Percentiles rank a stretch among this genome's conserved stretches.
Conservation (phyloP, 345 rosid species). For the Lumnitzera littorea region DNA sequence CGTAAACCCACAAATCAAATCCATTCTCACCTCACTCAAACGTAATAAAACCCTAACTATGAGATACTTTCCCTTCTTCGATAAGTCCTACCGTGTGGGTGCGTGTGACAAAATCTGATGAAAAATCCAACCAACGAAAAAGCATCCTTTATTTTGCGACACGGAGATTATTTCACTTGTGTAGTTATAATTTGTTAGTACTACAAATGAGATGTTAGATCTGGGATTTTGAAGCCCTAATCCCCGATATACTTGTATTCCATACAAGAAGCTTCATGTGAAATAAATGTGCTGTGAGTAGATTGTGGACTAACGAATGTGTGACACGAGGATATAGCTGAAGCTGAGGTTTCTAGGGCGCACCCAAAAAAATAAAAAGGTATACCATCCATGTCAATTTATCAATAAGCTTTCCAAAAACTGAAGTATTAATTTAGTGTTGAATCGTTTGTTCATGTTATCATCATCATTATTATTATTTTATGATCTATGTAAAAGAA, state of each 20-base stretch:
- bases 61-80: constrained; percentile 2
- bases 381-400: not conserved
- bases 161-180: not conserved
- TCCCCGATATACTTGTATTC: not conserved
- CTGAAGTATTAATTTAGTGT: too few relatives aligned
- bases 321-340: constrained; percentile 16
- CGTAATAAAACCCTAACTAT: not conserved
- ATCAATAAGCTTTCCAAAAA: not conserved
- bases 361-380: too few relatives aligned
- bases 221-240: constrained; percentile 12
- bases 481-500: too few relatives aligned
- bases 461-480: too few relatives aligned
- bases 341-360: too few relatives aligned
- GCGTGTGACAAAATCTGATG: too few relatives aligned
- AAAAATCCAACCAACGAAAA: too few relatives aligned
- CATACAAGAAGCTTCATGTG: constrained; percentile 11
- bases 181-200: not conserved
- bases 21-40: constrained; percentile 7
- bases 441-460: too few relatives aligned
- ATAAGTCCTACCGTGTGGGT: too few relatives aligned
- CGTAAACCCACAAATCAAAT: constrained; percentile 7
- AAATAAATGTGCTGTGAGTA: constrained; percentile 12
- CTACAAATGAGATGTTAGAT: not conserved
- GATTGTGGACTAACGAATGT: constrained; percentile 13
- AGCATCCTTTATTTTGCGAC: not conserved